Percentiles rank a stretch among this genome's conserved stretches.
Conservation (phyloP, 1,139 yeast species). For the Pichia kudriavzevii region DNA sequence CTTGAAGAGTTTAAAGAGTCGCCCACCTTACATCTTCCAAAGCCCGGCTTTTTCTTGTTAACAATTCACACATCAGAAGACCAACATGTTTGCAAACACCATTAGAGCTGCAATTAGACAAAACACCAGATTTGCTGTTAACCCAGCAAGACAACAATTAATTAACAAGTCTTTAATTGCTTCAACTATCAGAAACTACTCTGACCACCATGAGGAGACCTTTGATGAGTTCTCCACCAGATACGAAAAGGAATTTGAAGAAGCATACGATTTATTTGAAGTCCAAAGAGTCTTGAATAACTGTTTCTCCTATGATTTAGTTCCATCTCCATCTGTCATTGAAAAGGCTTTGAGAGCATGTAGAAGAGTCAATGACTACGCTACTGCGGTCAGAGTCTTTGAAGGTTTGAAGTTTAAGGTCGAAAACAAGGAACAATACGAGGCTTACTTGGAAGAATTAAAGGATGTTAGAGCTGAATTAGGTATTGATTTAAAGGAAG, state of each 20-base stretch:
- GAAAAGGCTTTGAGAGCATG: slow-evolving; percentile 97
- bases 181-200: slow-evolving; percentile 49
- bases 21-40: too few species aligned
- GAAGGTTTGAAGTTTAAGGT: slow-evolving; percentile 94
- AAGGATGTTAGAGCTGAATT: slow-evolving; percentile 86
- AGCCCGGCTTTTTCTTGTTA: too few species aligned
- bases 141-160: slow-evolving; percentile 28
- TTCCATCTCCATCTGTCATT: slow-evolving; percentile 93
- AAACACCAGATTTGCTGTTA: slow-evolving; percentile 23
- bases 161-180: slow-evolving; percentile 21
- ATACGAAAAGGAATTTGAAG: slow-evolving; percentile 95
- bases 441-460: slow-evolving; percentile 92
- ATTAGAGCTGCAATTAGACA: slow-evolving; percentile 50
- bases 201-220: slow-evolving; percentile 81
- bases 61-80: background rate
- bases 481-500: slow-evolving; percentile 92
- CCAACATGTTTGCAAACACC: slow-evolving; percentile 39
- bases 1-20: too few species aligned
- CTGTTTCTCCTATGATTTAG: slow-evolving; percentile 96
- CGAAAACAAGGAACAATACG: slow-evolving; percentile 86
- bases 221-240: slow-evolving; percentile 90
- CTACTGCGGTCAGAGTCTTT: slow-evolving; percentile 96
- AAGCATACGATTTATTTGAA: slow-evolving; percentile 96
- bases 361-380: slow-evolving; percentile 97
- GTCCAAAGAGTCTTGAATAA: slow-evolving; percentile 93